Base-by-base conservation (phyloP, 805 yeast genomes). In the Saccharomycopsis fodiens region DNA sequence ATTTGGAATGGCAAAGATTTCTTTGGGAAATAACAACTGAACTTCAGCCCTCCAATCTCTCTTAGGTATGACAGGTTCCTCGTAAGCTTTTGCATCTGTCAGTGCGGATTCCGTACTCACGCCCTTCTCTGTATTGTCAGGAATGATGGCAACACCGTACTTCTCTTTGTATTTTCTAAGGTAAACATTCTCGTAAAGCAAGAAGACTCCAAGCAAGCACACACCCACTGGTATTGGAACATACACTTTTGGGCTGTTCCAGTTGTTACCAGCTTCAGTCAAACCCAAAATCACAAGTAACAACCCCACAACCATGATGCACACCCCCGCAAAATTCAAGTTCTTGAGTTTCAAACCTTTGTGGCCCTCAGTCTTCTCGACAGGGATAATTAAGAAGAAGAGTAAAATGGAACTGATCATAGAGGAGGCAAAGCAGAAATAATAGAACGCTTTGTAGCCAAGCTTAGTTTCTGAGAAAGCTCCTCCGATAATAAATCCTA, bases 221-320 rank as follows among this genome's bases (percentile, higher is more conserved):
- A 76, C 74, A 1, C 84, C 82, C 30, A 79, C 61, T 4, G 85
- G 73, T 38, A 70, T 73, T 57, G 76, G 78, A 20, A 76, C 75
- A 56, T 48, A 48, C 6, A 32, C 42, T 32, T 35, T 40, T 27
- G 51, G 51, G 2, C 35, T 7, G 16, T 48, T 39, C 51, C 51
- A 48, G 3, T 29, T 22, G 3, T 32, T 25, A 6, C 39, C 38
- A 21, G 50, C 48, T n/a, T n/a, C n/a, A n/a, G n/a, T n/a, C n/a
- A n/a, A n/a, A n/a, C n/a, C n/a, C n/a, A n/a, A n/a, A n/a, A 19
- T 48, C 50, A 47, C 23, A 22, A 59, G 50, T 29, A 29, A 29
- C 64, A 72, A 3, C 39, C 73, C 74, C 8, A 73, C 74, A 2
- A 64, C 73, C 0, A 58, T 64, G 15, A 63, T 7, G 0, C 56